Conservation (phyloP, 2,329 filamentous ascomycete species). For the Scleromitrula shiraiana region DNA sequence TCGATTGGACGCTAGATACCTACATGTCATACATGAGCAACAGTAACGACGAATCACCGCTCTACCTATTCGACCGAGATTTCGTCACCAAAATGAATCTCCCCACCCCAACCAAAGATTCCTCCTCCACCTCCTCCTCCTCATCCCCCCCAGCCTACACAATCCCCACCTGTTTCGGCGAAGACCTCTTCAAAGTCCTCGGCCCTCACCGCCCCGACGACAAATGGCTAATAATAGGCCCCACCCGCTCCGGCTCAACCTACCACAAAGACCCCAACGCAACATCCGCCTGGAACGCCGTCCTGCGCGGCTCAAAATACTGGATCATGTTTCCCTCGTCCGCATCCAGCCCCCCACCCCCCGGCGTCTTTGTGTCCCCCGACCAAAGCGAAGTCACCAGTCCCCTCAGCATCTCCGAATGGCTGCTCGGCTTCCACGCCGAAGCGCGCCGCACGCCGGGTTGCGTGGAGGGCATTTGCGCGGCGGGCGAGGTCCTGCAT, state of each 20-base stretch:
- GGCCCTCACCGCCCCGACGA: conserved; percentile 74
- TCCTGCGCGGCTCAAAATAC: conserved; percentile 84
- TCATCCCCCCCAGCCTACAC: conserved; percentile 59
- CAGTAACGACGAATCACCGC: conserved; percentile 75
- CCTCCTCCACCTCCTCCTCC: no score
- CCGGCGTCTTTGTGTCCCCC: conserved; percentile 80
- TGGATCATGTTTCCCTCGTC: conserved; percentile 94
- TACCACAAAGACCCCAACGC: conserved; percentile 81
- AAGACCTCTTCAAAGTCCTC: conserved; percentile 76
- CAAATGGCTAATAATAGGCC: conserved; percentile 88
- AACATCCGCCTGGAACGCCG: conserved; percentile 86
- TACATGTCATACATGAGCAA: conserved; percentile 78
- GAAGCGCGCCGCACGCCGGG: conserved; percentile 69
- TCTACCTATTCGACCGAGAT: conserved; percentile 84
- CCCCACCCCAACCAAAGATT: conserved; percentile 45
- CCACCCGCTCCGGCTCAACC: conserved; percentile 78
- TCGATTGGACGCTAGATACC: conserved; percentile 80
- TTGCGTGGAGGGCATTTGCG: conserved; percentile 80
- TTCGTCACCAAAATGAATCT: conserved; percentile 84
- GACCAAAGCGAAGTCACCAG: conserved; percentile 92
- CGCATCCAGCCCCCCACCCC: conserved; percentile 46
- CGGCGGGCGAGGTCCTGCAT: conserved; percentile 77
- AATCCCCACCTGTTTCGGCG: conserved; percentile 75
- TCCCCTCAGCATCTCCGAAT: conserved; percentile 93
- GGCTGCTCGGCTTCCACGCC: conserved; percentile 81